A percentile compares a stretch with the other conserved stretches of the same genome.
phyloP scores from a whole-genome alignment of 177 flowering plant species.

The Vitis hybrid region DNA sequence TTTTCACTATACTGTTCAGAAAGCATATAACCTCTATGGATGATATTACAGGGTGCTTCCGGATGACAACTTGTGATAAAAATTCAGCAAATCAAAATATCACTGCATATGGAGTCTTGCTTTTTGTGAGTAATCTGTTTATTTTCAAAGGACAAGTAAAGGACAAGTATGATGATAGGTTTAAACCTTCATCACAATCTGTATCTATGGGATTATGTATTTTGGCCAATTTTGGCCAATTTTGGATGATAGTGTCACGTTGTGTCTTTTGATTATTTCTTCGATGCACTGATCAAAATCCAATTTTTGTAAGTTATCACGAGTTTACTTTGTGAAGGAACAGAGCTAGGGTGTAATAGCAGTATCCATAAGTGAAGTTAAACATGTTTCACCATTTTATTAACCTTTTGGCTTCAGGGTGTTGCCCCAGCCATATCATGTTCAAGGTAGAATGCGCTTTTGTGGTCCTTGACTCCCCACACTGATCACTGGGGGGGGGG shows the following conservation, averaged over 20 bases:
- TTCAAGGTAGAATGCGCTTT: background rate
- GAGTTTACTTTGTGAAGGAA: background rate
- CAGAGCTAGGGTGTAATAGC: background rate
- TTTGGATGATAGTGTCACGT: background rate
- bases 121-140: conserved; percentile 47
- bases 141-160: background rate
- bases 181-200: background rate
- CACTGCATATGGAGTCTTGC: conserved; percentile 60
- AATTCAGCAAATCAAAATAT: conserved; percentile 60
- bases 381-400: background rate
- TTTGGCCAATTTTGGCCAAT: background rate
- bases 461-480: background rate
- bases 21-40: conserved; percentile 1
- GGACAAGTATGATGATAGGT: background rate
- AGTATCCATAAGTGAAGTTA: background rate
- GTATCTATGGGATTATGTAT: background rate
- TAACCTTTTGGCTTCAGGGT: background rate
- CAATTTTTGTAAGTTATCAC: background rate
- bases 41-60: conserved; percentile 54
- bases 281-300: background rate
- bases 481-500: too few species aligned
- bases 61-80: conserved; percentile 47
- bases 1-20: background rate
- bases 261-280: background rate
- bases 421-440: background rate